Conservation (phyloP, 2,329 filamentous ascomycete species). For the Pleurostoma richardsiae region DNA sequence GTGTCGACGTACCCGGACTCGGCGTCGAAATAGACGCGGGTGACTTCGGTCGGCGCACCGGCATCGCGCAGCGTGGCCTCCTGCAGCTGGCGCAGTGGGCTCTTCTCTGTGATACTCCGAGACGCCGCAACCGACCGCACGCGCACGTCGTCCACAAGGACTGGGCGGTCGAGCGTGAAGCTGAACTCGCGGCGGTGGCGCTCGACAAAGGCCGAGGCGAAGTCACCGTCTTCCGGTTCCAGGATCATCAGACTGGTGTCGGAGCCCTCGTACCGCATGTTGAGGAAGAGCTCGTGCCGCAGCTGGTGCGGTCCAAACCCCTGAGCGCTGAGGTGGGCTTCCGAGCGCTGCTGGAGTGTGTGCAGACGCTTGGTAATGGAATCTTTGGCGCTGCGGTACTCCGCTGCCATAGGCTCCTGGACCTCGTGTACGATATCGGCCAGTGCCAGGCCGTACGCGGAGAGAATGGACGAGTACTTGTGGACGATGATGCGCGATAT, state of each 20-base stretch:
- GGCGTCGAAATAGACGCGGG: conserved; percentile 58
- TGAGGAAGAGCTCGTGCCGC: conserved; percentile 21
- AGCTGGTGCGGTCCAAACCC: conserved; percentile 15
- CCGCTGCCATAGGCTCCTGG: conserved; percentile 20
- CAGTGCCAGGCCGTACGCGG: conserved; percentile 5
- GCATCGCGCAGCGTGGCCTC: conserved; percentile 45
- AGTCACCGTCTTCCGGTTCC: conserved; percentile 26
- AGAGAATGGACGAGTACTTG: conserved; percentile 5
- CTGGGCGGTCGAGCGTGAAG: conserved; percentile 3
- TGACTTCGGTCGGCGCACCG: conserved; percentile 44
- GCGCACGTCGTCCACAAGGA: conserved; percentile 18
- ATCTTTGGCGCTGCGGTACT: conserved; percentile 41
- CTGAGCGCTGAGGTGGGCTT: not conserved
- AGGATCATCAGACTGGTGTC: conserved; percentile 30
- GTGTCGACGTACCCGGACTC: conserved; percentile 7
- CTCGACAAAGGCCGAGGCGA: conserved; percentile 12
- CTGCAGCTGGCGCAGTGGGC: conserved; percentile 59
- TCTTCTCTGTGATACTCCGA: conserved; percentile 58
- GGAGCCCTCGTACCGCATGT: conserved; percentile 27
- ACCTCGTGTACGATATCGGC: conserved; percentile 6
- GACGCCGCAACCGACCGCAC: conserved; percentile 63
- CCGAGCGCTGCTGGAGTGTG: conserved; percentile 18
- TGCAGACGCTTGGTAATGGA: not conserved
- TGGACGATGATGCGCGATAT: conserved; percentile 3
- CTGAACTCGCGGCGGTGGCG: conserved; percentile 3